Base-by-base conservation (phyloP, 2,329 filamentous ascomycete genomes). In the Capronia americana region DNA sequence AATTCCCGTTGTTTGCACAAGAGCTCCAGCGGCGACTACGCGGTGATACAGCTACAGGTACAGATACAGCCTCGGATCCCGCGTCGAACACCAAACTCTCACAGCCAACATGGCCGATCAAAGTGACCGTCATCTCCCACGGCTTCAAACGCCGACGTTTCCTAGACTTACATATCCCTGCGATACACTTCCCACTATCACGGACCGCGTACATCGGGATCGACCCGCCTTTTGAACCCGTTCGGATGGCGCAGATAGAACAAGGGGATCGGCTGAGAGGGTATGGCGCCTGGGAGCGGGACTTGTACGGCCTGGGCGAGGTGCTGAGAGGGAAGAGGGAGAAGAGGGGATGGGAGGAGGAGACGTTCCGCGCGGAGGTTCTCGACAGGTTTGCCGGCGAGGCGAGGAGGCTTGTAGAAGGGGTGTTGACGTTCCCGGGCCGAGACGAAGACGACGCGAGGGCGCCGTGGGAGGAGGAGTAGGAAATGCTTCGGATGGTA, bases 101-200 rank as follows among this genome's bases (percentile, higher is more conserved):
- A 51, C 20, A 20, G 23, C 44, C 44, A 6, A 3, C 38, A 10
- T 92, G 88, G 83, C 90, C 90, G 0, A 58, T 61, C 1, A 79
- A 77, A 4, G 74, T 92, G 17, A 90, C 86, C 20, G 80, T 92
- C 23, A 80, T 92, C 48, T 89, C 88, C 70, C 89, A 92, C 74
- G 86, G 79, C 5, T 93, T 93, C 78, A 93, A 93, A 76, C 80
- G 82, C 17, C 75, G 78, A 8, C 83, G 90, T 1, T 86, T 92
- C 26, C 77, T 89, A 57, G 83, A 88, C 32, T 82, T 85, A 2
- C 90, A 93, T 78, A 87, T 88, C 70, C 79, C 76, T 5, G 88
- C 89, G 14, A 79, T 92, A n/a, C 82, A 83, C 0, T 87, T 61
- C 67, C 24, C 51, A 7, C 38, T 41, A 17, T 11, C 44, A 24